Evolutionary conservation across 2,329 filamentous ascomycete genomes (phyloP).

Genomic region (Phialemonium atrogriseum): DNA sequence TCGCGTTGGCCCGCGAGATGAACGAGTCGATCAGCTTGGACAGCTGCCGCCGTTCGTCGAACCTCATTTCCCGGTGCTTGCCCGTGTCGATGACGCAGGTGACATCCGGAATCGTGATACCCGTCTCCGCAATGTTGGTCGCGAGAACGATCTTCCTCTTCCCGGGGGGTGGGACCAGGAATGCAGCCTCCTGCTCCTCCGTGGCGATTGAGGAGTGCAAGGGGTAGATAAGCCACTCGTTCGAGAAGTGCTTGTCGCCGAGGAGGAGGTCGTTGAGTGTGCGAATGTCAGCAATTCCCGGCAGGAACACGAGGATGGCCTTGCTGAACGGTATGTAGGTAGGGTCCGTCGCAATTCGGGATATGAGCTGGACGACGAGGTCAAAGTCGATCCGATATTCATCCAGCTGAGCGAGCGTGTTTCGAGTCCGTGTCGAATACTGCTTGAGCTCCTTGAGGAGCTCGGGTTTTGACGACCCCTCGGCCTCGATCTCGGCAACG

Average conservation of each 20-base stretch:
- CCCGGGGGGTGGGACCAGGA: constrained; percentile 73
- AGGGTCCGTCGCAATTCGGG: constrained; percentile 62
- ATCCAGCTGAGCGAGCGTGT: constrained; percentile 68
- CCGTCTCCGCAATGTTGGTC: constrained; percentile 97
- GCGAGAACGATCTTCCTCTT: constrained; percentile 89
- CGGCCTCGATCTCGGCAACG: constrained; percentile 38
- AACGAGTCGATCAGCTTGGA: constrained; percentile 90
- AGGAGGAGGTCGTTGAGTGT: constrained; percentile 78
- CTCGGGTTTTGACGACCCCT: constrained; percentile 44
- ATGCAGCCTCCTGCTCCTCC: constrained; percentile 92
- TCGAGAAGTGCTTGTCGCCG: constrained; percentile 66
- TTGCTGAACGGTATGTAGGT: constrained; percentile 67
- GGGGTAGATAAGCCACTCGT: constrained; percentile 77
- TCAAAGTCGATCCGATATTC: constrained; percentile 90
- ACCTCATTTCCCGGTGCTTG: constrained; percentile 96
- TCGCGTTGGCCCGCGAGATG: constrained; percentile 90
- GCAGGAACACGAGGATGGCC: constrained; percentile 89
- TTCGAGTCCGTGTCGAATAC: constrained; percentile 70
- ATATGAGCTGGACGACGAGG: constrained; percentile 71
- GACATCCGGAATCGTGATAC: constrained; percentile 96
- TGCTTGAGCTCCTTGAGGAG: constrained; percentile 57
- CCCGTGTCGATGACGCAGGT: constrained; percentile 95
- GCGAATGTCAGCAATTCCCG: constrained; percentile 88
- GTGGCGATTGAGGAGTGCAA: constrained; percentile 93
- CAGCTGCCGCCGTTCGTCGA: constrained; percentile 85